Conservation (phyloP, 2,329 filamentous ascomycete genomes). For the Alternaria novae-zelandiae region DNA sequence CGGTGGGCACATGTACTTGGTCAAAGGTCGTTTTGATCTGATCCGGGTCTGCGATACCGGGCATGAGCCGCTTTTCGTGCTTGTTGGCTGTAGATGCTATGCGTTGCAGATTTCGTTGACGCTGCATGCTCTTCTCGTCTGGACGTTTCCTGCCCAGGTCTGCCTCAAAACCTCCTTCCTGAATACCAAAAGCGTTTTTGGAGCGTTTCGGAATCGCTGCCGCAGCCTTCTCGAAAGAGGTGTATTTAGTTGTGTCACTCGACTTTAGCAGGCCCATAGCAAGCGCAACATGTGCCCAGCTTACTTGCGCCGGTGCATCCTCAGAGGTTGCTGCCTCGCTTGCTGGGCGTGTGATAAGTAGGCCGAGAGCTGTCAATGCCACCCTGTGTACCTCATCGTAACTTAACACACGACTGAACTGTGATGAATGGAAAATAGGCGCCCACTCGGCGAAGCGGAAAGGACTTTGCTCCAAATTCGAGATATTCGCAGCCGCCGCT, state of each 20-base stretch:
- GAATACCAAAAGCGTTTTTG: conserved; percentile 3
- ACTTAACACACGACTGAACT: conserved; percentile 60
- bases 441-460: conserved; percentile 25
- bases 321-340: conserved; percentile 3
- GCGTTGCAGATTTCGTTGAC: conserved; percentile 61
- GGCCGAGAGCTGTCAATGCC: conserved; percentile 60
- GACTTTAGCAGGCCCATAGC: conserved; percentile 52
- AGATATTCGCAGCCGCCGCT: conserved; percentile 28
- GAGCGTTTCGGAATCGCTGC: conserved; percentile 13
- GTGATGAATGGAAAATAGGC: conserved; percentile 33
- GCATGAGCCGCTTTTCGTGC: conserved; percentile 82
- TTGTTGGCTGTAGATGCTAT: conserved; percentile 58
- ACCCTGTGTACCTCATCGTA: conserved; percentile 68
- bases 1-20: conserved; percentile 81
- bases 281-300: conserved; percentile 49
- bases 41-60: conserved; percentile 79
- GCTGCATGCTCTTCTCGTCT: conserved; percentile 27
- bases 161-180: conserved; percentile 2
- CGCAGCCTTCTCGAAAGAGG: conserved; percentile 29
- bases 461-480: conserved; percentile 27
- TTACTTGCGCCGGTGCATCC: conserved; percentile 31
- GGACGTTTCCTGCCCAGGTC: conserved; percentile 12
- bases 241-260: conserved; percentile 58
- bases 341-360: conserved; percentile 31
- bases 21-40: conserved; percentile 86